Evolutionary conservation across 2,329 filamentous ascomycete genomes (phyloP).

Genomic region (Lasiodiplodia sp.): DNA sequence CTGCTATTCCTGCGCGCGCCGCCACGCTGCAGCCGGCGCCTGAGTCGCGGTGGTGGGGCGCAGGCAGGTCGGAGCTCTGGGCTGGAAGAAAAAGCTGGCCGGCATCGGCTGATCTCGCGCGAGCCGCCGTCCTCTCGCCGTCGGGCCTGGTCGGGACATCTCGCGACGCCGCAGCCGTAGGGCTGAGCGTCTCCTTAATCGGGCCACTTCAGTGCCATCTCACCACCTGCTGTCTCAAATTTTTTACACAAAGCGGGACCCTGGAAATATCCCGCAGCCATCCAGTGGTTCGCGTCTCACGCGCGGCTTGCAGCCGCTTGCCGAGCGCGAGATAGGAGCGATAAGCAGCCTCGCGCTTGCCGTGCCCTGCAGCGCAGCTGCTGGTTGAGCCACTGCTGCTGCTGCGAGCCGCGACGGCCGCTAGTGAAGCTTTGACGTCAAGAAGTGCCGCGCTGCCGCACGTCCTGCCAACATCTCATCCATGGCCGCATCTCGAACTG

Average conservation of each 20-base stretch:
- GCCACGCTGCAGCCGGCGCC: slow-evolving; percentile 1
- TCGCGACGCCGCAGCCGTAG: slow-evolving; percentile 24
- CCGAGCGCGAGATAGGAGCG: slow-evolving; percentile 11
- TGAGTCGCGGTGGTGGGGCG: slow-evolving; percentile 11
- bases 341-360: background rate
- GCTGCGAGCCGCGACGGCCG: background rate
- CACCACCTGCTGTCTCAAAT: slow-evolving; percentile 25
- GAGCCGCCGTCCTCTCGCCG: background rate
- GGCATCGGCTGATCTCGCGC: slow-evolving; percentile 29
- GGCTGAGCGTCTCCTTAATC: slow-evolving; percentile 26
- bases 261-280: slow-evolving; percentile 18
- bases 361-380: background rate
- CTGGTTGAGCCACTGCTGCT: background rate
- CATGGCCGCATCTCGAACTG: slow-evolving; percentile 50
- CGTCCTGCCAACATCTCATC: slow-evolving; percentile 44
- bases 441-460: slow-evolving; percentile 40
- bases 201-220: slow-evolving; percentile 23
- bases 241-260: slow-evolving; percentile 22
- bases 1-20: slow-evolving; percentile 20
- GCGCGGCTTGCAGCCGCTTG: background rate
- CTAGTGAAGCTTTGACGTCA: slow-evolving; percentile 6
- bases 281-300: slow-evolving; percentile 23
- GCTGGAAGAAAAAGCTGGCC: slow-evolving; percentile 23
- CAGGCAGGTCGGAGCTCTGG: slow-evolving; percentile 11
- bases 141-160: slow-evolving; percentile 23